phyloP scores from a whole-genome alignment of 2,329 filamentous ascomycete species.

The Epichloe gansuensis region DNA sequence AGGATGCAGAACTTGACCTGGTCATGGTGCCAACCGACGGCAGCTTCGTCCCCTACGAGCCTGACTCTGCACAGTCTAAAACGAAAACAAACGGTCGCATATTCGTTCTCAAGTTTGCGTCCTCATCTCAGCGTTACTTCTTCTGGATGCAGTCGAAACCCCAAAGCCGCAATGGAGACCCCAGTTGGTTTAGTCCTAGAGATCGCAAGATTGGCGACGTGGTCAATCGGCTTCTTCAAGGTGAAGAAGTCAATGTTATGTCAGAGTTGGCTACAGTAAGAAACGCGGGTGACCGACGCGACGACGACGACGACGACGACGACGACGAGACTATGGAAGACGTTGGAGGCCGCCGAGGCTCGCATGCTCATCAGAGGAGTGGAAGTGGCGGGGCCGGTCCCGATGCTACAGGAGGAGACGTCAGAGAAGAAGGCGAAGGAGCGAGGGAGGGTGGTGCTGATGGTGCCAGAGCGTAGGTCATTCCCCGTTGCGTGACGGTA shows the following conservation, averaged over 20 bases:
- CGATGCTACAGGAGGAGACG: conserved; percentile 79
- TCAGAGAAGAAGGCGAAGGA: conserved; percentile 78
- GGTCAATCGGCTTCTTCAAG: conserved; percentile 72
- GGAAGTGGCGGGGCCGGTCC: conserved; percentile 71
- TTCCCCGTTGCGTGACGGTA: conserved; percentile 19
- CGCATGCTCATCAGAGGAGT: conserved; percentile 42
- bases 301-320: conserved; percentile 48
- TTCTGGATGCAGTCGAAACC: conserved; percentile 95
- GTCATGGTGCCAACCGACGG: conserved; percentile 89
- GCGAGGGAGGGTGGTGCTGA: conserved; percentile 89
- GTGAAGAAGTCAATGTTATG: conserved; percentile 73
- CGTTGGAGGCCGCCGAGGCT: conserved; percentile 50
- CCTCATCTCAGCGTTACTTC: conserved; percentile 78
- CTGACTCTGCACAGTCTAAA: conserved; percentile 39
- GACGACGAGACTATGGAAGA: conserved; percentile 43
- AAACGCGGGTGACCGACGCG: conserved; percentile 33
- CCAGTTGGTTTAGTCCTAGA: conserved; percentile 69
- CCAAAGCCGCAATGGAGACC: conserved; percentile 55
- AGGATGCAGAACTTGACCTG: conserved; percentile 71
- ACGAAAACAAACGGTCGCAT: conserved; percentile 74
- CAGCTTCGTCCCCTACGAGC: conserved; percentile 70
- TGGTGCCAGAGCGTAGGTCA: conserved; percentile 98
- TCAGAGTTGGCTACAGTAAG: conserved; percentile 55
- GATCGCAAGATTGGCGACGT: conserved; percentile 82
- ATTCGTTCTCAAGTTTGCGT: conserved; percentile 86